Evolutionary conservation across 192 early-diverging fungal species (phyloP), one percentile per base, ranked within the genome.

Genomic region (Lunasporangiospora selenospora): DNA sequence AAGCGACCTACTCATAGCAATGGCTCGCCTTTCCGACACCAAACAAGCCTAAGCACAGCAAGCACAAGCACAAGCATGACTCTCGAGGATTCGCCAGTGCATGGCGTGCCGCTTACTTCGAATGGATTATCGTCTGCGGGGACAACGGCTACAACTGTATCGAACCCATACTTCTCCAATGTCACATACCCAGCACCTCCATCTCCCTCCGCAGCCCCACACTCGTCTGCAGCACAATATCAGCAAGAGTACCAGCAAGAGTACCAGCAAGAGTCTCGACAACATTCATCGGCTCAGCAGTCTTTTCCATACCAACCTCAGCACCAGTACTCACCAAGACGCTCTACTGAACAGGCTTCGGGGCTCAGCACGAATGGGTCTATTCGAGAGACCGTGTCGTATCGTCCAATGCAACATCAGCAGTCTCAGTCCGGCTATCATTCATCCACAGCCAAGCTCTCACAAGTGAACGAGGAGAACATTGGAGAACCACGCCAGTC

Each of bases 391-490:
- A 48, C 66, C 6, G 52, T 52, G 3, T 70, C 58, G 3, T 49
- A 60, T 30, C 31, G 66, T 18, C 18, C 40, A 31, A 6, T 39
- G 27, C 53, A 43, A 40, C 53, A 39, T 6, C 66, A 70, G 24
- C 58, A 58, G 10, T 57, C 58, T 9, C 57, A 57, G 37, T 49
- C 48, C 3, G 32, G 53, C 42, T 49, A 48, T 21, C 57, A 59
- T 16, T 48, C 64, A 10, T 67, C 64, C 9, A 44, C 58, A 34
- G 37, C 46, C 26, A 67, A 70, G 26, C 45, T 70, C 1, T 21
- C 66, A 15, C 66, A 70, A 18, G 55, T 70, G 24, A 56, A 54
- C 46, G 66, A 70, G 46, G 38, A 70, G 10, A 52, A 58, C 24
- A 36, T 47, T 9, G 21, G 8, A n/a, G 58, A 73, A 31, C 60